Base-by-base conservation (phyloP, 306 rosid species). In the Lupinus albus region DNA sequence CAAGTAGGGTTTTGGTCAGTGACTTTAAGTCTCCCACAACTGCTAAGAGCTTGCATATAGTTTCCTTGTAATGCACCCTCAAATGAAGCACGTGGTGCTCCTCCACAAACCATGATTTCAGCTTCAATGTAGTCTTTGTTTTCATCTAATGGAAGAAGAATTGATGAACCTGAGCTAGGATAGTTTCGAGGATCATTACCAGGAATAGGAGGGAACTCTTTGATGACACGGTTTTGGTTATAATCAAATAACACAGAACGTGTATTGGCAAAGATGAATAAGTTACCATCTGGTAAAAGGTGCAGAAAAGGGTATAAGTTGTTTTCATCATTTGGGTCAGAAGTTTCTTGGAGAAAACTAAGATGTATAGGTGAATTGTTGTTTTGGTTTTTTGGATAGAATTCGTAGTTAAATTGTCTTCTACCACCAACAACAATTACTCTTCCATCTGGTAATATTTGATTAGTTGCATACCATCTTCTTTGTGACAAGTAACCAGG, bases 401-500 rank as follows among this genome's bases (percentile, higher is more conserved):
- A 89, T 65, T 92, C 98, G 20, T 87, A 92, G 77, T 63, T 89
- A 70, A 79, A 87, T 48, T 88, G 93, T 60, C 56, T 78, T 68
- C 96, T 80, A 1, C 98, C 96, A 1, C 98, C 96, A 3, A 92
- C 46, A 0, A 89, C 74, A 33, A 92, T 87, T 35, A 87, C 44
- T 1, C 85, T 69, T 13, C 88, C 89, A 33, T 92, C 88, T 0
- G 96, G 96, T 61, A 92, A 62, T n/a, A 87, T 66, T 48, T 89
- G 96, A 58, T 86, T 87, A 1, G 88, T 76, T 1, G 98, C 80
- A 16, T 92, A 92, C 96, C 98, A 92, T 77, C 98, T 81, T n/a
- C 93, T 44, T 50, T 72, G 50, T 0, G 83, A 55, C 6, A 92
- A 73, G 67, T 81, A 76, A 33, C 51, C 5, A 6, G 84, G 86